Conservation (phyloP, 495 filamentous ascomycete genomes). For the Aspergillus incahuasiensis region DNA sequence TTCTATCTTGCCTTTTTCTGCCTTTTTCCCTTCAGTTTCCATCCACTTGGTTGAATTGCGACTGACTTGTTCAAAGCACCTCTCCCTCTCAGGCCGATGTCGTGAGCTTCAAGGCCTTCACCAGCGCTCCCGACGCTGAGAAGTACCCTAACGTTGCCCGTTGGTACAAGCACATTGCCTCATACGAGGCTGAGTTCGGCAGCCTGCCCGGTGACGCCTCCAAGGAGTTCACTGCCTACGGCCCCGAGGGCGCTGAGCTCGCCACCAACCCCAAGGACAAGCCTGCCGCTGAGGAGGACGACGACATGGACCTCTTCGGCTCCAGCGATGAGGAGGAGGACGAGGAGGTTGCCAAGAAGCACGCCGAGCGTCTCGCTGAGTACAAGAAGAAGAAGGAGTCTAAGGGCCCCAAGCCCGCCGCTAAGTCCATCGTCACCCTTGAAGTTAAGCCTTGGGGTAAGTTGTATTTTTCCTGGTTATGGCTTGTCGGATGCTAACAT, state of each 20-base stretch:
- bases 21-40: neutral
- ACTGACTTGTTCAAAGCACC: slow-evolving; percentile 55
- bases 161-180: slow-evolving; percentile 98
- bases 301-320: slow-evolving; percentile 87
- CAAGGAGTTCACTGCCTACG: slow-evolving; percentile 82
- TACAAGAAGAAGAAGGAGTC: slow-evolving; percentile 96
- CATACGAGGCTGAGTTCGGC: slow-evolving; percentile 85
- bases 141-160: slow-evolving; percentile 93
- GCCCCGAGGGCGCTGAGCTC: slow-evolving; percentile 71
- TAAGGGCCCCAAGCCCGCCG: slow-evolving; percentile 77
- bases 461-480: slow-evolving; percentile 15
- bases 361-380: slow-evolving; percentile 82
- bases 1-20: slow-evolving; percentile 14
- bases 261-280: slow-evolving; percentile 84
- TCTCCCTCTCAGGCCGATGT: slow-evolving; percentile 92
- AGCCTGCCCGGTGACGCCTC: slow-evolving; percentile 88
- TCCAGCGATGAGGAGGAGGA: slow-evolving; percentile 90
- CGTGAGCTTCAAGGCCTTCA: slow-evolving; percentile 85
- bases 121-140: slow-evolving; percentile 62
- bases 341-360: slow-evolving; percentile 72
- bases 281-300: slow-evolving; percentile 55
- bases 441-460: slow-evolving; percentile 99
- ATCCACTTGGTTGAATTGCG: neutral
- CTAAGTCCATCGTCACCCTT: slow-evolving; percentile 92
- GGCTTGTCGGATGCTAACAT: slow-evolving; percentile 23